Base-by-base conservation (phyloP, 345 rosid species). In the Viola odorata region DNA sequence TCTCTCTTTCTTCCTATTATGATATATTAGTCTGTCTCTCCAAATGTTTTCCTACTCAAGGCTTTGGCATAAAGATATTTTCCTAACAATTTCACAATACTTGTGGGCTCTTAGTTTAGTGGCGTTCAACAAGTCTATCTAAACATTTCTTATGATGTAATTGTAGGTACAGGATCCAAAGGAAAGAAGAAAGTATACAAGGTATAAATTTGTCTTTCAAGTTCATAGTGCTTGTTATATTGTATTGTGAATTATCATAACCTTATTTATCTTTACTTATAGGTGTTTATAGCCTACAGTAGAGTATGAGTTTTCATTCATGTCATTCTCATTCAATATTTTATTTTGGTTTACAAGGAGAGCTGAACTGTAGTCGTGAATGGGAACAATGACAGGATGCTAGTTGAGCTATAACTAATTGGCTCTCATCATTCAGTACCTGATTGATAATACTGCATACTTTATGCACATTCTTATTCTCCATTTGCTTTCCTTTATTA, bases 181-280 rank as follows among this genome's bases (percentile, higher is more conserved):
- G 57, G 45, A 52, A 72, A 66, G 81, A 72, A 74, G 70, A 69
- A 61, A 52, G 45, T 37, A 50, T 37, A n/a, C 15, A 76, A 78
- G 83, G 83, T 81, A 78, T 45, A 16, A 16, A 39, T 36, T 32
- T 37, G 17, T 17, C 39, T 32, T 4, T n/a, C n/a, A n/a, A n/a
- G n/a, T n/a, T n/a, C n/a, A n/a, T n/a, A n/a, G n/a, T n/a, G n/a
- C n/a, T n/a, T n/a, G n/a, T n/a, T n/a, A n/a, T n/a, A n/a, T n/a
- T n/a, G n/a, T 48, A 48, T 48, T 13, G 51, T 12, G 51, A 5
- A 11, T 48, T 6, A 4, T 11, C 14, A 11, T 48, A 1, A 4
- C 5, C 6, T 11, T 47, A 1, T 47, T n/a, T n/a, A n/a, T n/a
- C n/a, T n/a, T n/a, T 10, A 13, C 11, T 13, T 15, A 47, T 10